Evolutionary conservation across 495 filamentous ascomycete genomes (phyloP), one percentile per base, ranked within the genome.

Genomic region (Penicillium taxi): DNA sequence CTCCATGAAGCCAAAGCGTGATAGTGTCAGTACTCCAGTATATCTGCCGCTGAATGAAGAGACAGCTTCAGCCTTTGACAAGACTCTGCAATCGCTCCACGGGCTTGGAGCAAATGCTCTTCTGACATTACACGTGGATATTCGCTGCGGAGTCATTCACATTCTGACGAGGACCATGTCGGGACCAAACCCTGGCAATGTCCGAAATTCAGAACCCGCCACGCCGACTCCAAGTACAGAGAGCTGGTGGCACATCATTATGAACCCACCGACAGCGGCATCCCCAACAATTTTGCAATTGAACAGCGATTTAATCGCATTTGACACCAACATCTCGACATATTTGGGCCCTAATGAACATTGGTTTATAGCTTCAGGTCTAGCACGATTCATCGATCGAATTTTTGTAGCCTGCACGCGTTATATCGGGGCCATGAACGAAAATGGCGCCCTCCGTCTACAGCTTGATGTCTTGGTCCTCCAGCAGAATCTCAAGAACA

Each of bases 401-500:
- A 73, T 77, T 32, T 76, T 94, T 22, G 72, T 88, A 14, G 55
- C 73, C n/a, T 75, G 78, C 46, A 75, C 75, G 7, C 61, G 58
- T 8, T 66, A 69, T 39, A 81, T 88, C 30, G 73, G 74, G 22
- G 72, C 72, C 2, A 80, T 93, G 72, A 89, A 93, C 43, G 61
- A 63, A 22, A 71, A 80, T 38, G 91, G 93, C 11, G 84, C 80
- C 44, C 72, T 77, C 14, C 74, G 86, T 5, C 82, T 96, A 69
- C 81, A 85, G 48, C 73, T 96, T 19, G 93, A 96, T 52, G 85
- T 96, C 29, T 69, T 94, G 6, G 91, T 98, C 30, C 64, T 98
- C 19, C 89, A 95, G 53, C 93, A 96, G 48, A 94, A 94, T 45
- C 72, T 98, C 35, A 93, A 89, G 61, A 91, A 91, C 36, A 81